Percentiles rank a stretch among this genome's conserved stretches.
Conservation (phyloP, 2,329 filamentous ascomycete species). For the Cadophora gregata region DNA sequence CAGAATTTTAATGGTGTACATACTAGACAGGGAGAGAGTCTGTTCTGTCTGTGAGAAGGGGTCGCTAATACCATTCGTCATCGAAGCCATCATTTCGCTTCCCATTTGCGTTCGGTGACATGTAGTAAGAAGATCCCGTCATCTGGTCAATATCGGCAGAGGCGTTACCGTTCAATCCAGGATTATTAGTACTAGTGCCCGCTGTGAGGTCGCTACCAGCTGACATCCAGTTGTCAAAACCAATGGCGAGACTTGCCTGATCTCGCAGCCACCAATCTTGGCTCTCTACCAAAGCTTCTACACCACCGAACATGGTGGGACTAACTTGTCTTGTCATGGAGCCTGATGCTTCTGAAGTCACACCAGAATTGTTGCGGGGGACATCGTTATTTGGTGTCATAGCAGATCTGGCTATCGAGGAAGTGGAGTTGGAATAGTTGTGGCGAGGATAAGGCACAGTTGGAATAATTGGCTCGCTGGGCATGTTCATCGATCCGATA, state of each 20-base stretch:
- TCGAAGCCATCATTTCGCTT: conserved; percentile 14
- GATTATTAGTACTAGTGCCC: conserved; percentile 3
- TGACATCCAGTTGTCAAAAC: conserved; percentile 65
- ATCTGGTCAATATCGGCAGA: conserved; percentile 22
- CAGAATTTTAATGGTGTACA: neutral
- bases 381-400: conserved; percentile 27
- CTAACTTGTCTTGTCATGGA: conserved; percentile 46
- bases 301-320: conserved; percentile 61
- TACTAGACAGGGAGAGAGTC: neutral
- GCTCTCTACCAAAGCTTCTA: conserved; percentile 66
- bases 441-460: conserved; percentile 32
- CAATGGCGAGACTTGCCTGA: conserved; percentile 63
- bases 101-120: conserved; percentile 16
- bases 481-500: conserved; percentile 29
- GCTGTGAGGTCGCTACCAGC: conserved; percentile 22
- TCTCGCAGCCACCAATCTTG: conserved; percentile 71
- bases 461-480: conserved; percentile 30
- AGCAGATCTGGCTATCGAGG: conserved; percentile 21
- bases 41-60: neutral
- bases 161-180: conserved; percentile 4
- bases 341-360: conserved; percentile 29
- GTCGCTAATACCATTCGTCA: conserved; percentile 16
- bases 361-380: conserved; percentile 30
- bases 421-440: conserved; percentile 27
- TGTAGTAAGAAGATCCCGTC: conserved; percentile 25